Base-by-base conservation (phyloP, 2,329 filamentous ascomycete genomes). In the Didymella exigua region DNA sequence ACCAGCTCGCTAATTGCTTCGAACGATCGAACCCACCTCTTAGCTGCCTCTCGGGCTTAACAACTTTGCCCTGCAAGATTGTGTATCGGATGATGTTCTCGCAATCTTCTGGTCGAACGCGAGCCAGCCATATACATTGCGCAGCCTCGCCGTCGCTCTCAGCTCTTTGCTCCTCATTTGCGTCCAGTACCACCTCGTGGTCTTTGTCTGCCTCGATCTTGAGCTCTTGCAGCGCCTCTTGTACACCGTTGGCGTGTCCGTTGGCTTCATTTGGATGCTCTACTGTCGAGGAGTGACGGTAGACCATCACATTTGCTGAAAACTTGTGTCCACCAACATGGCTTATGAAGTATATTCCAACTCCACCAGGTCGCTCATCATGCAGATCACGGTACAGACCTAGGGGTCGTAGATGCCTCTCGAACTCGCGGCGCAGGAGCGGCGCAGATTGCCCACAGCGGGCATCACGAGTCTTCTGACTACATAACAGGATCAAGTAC, bases 291-390 rank as follows among this genome's bases (percentile, higher is more conserved):
- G 67, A 80, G 16, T 84, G 82, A 9, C 95, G 84, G 75, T 99
- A 98, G 1, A 99, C 82, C 80, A 99, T 90, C 65, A 98, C 86
- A 68, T 99, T 99, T 24, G 95, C 95, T 41, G 88, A 87, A 77
- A 96, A 98, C 79, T 97, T 97, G 80, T 99, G 95, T 0, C 95
- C 95, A 24, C 95, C 95, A 2, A 97, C 92, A 71, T 99, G 95
- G 63, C 87, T 93, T 70, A 98, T 96, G 72, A 97, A 98, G 78
- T 96, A 96, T 61, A 99, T 90, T 0, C 91, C 93, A 5, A 97
- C 93, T 11, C 95, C 95, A 10, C 93, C 93, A 0, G 93, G 91
- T 54, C 95, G 80, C 74, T 92, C 87, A 73, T 99, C 95, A 70
- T 96, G 86, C 41, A 95, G 78, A 71, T 98, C 93, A 26, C 95